A percentile compares a stretch with the other conserved stretches of the same genome.
Conservation (phyloP, 2,329 filamentous ascomycete species). For the Cladophialophora bantiana region DNA sequence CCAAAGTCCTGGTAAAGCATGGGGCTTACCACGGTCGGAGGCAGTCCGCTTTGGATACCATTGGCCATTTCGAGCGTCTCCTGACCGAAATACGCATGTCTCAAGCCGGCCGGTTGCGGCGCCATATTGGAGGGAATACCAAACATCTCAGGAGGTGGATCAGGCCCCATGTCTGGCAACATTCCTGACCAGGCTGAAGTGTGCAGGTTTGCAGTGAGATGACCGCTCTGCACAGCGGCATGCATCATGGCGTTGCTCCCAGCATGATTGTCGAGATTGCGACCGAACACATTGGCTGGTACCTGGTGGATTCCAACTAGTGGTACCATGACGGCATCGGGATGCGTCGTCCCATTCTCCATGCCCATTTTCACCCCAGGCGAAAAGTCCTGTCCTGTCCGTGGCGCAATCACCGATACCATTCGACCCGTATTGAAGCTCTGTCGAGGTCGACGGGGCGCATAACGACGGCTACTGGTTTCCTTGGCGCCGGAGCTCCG, state of each 20-base stretch:
- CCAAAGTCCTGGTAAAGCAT: constrained; percentile 26
- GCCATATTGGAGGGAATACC: constrained; percentile 22
- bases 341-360: neutral
- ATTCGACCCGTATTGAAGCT: constrained; percentile 2
- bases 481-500: constrained; percentile 9
- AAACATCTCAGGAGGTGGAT: constrained; percentile 28
- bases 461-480: constrained; percentile 6
- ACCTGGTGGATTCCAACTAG: constrained; percentile 18
- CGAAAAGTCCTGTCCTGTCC: constrained; percentile 6
- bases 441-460: constrained; percentile 7
- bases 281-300: constrained; percentile 14
- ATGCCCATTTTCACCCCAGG: constrained; percentile 22
- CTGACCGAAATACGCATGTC: constrained; percentile 20
- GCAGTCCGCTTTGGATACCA: constrained; percentile 16
- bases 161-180: constrained; percentile 28
- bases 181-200: constrained; percentile 26
- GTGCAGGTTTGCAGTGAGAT: constrained; percentile 5
- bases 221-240: constrained; percentile 14
- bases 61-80: constrained; percentile 22
- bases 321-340: constrained; percentile 12
- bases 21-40: constrained; percentile 21
- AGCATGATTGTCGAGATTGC: constrained; percentile 14
- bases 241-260: constrained; percentile 24
- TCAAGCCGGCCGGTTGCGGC: constrained; percentile 16
- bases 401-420: constrained; percentile 14